Percentiles rank a stretch among this genome's conserved stretches.
Conservation (phyloP, 2,329 filamentous ascomycete species). For the Penicillium concentricum region DNA sequence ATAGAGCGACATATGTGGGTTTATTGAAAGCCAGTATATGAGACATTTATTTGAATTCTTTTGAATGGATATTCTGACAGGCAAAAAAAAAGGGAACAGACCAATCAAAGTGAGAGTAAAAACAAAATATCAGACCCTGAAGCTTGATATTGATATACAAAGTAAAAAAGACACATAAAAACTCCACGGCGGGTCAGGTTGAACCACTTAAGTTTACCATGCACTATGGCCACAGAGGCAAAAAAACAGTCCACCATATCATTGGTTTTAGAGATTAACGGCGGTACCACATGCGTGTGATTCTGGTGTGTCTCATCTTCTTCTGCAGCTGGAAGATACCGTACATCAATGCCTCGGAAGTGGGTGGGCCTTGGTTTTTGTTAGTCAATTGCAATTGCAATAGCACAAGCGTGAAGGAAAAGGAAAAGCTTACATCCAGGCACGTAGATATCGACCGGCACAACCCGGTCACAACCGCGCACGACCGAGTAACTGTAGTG, state of each 20-base stretch:
- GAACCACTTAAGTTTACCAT: conserved; percentile 19
- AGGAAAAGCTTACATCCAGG: conserved; percentile 66
- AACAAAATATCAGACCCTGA: conserved; percentile 4
- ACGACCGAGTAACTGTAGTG: conserved; percentile 82
- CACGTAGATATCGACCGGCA: conserved; percentile 84
- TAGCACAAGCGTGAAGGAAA: neutral
- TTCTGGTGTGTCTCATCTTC: conserved; percentile 66
- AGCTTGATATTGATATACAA: conserved; percentile 23
- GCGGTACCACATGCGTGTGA: conserved; percentile 59
- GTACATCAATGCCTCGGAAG: conserved; percentile 57
- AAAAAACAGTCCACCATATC: conserved; percentile 10
- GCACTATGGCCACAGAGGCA: conserved; percentile 12
- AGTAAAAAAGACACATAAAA: conserved; percentile 21
- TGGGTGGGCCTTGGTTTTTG: conserved; percentile 47
- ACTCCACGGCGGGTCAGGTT: conserved; percentile 20
- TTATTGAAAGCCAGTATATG: neutral
- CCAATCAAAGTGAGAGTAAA: neutral
- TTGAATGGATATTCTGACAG: conserved; percentile 18
- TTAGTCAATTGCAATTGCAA: conserved; percentile 12
- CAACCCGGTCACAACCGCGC: conserved; percentile 73
- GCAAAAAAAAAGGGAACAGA: conserved; percentile 3
- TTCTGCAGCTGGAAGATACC: conserved; percentile 77
- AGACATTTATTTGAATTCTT: conserved; percentile 2
- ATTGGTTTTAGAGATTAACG: conserved; percentile 34
- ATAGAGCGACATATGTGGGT: neutral